Conservation (phyloP, 371 early-diverging fungal species). For the Chytridium lagenaria region DNA sequence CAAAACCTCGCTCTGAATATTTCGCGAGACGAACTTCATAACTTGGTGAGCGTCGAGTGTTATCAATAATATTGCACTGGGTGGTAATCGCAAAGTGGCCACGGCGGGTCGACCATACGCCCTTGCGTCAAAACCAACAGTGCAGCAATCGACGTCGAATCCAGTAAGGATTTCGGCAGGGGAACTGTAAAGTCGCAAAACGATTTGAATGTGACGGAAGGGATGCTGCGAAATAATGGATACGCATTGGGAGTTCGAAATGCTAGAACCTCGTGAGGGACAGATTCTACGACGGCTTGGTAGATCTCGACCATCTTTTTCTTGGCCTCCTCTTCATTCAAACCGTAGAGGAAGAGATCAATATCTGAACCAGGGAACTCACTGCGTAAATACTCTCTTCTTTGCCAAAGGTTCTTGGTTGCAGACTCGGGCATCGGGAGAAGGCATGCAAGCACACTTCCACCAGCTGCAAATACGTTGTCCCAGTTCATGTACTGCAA, state of each 20-base stretch:
- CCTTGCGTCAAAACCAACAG: conserved; percentile 40
- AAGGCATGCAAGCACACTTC: conserved; percentile 39
- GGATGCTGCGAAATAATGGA: conserved; percentile 35
- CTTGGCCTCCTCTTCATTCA: conserved; percentile 41
- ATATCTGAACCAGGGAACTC: conserved; percentile 39
- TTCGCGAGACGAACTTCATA: conserved; percentile 44
- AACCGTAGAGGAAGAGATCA: conserved; percentile 50
- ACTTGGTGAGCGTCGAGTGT: conserved; percentile 44
- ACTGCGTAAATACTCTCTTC: conserved; percentile 33
- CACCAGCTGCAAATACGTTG: conserved; percentile 49
- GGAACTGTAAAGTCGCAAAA: conserved; percentile 41
- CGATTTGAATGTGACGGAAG: conserved; percentile 36
- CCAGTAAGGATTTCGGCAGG: conserved; percentile 47
- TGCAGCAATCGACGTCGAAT: conserved; percentile 50
- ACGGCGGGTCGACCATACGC: conserved; percentile 39
- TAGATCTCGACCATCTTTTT: conserved; percentile 45
- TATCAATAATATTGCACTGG: conserved; percentile 41
- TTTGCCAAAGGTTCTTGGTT: background rate
- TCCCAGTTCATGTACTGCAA: conserved; percentile 34
- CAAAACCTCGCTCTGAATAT: conserved; percentile 44
- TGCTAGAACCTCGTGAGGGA: conserved; percentile 38
- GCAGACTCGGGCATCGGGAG: conserved; percentile 22
- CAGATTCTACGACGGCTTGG: conserved; percentile 20
- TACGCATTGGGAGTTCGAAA: conserved; percentile 33
- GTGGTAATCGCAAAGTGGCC: conserved; percentile 38